A percentile compares a stretch with the other conserved stretches of the same genome.
phyloP scores from a whole-genome alignment of 1,284 basidiomycete species.

The Ustilago sp. region DNA sequence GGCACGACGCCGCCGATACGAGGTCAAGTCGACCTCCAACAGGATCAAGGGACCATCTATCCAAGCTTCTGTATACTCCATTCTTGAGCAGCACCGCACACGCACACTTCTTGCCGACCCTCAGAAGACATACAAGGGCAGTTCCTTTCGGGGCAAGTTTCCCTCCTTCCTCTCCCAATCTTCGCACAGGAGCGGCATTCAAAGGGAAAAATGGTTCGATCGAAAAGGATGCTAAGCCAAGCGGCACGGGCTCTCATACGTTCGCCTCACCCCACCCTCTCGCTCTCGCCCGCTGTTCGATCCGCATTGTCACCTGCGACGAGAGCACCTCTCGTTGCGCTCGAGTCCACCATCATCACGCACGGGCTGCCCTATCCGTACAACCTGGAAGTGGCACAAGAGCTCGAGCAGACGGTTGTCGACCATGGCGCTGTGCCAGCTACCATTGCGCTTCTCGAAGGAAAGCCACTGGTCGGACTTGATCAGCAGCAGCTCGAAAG shows the following conservation, averaged over 20 bases:
- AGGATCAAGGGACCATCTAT: constrained; percentile 17
- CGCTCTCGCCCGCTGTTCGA: constrained; percentile 27
- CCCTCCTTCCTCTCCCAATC: neutral
- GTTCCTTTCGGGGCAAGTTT: neutral
- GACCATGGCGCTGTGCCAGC: constrained; percentile 84
- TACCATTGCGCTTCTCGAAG: constrained; percentile 86
- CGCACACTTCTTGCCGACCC: neutral
- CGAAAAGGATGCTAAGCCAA: constrained; percentile 33
- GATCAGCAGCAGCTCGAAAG: constrained; percentile 77
- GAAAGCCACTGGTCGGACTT: constrained; percentile 87
- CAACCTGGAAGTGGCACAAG: constrained; percentile 80
- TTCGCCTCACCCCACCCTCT: constrained; percentile 30
- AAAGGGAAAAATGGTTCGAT: constrained; percentile 28
- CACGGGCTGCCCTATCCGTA: constrained; percentile 79
- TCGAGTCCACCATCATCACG: constrained; percentile 86
- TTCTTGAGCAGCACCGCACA: neutral
- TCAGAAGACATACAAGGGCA: constrained; percentile 3
- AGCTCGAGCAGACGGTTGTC: constrained; percentile 83
- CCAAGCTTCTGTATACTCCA: neutral
- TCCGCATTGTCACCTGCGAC: constrained; percentile 22
- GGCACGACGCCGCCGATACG: no score
- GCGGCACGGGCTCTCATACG: constrained; percentile 37
- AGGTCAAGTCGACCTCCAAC: no score
- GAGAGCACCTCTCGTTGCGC: constrained; percentile 71
- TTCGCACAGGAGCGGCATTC: neutral